A percentile compares a stretch with the other conserved stretches of the same genome.
Evolutionary conservation across 768 basidiomycete species (phyloP).

Genomic region (Holtermanniella nyarrowii): DNA sequence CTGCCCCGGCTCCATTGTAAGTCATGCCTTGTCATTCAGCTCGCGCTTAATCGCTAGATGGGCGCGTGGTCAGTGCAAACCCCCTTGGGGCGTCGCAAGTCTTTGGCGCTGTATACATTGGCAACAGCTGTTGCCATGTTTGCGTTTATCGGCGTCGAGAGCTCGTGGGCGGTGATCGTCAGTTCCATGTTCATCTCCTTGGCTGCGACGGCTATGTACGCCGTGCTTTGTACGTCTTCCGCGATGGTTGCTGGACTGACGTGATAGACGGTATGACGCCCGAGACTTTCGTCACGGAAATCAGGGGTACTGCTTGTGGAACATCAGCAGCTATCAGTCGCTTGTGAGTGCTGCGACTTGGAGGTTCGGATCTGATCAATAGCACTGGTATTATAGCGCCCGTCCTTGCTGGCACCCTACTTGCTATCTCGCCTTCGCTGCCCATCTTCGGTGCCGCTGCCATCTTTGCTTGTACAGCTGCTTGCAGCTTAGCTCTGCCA

Average conservation of each 20-base stretch:
- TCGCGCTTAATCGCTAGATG: conserved; percentile 18
- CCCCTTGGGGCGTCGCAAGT: conserved; percentile 29
- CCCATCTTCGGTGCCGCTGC: conserved; percentile 32
- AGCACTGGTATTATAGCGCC: conserved; percentile 38
- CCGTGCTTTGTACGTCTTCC: conserved; percentile 33
- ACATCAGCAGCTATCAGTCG: conserved; percentile 37
- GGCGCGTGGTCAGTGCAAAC: conserved; percentile 40
- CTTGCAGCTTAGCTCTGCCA: conserved; percentile 31
- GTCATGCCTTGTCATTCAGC: not conserved
- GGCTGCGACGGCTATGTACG: conserved; percentile 41
- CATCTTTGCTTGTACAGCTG: conserved; percentile 30
- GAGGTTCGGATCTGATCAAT: not conserved
- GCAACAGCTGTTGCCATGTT: conserved; percentile 35
- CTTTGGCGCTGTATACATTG: conserved; percentile 34
- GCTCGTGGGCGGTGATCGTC: conserved; percentile 30
- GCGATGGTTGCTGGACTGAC: not conserved
- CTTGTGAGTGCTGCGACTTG: conserved; percentile 21
- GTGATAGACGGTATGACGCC: conserved; percentile 38
- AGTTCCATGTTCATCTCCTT: conserved; percentile 33
- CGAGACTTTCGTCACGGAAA: conserved; percentile 35
- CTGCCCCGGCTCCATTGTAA: conserved; percentile 37
- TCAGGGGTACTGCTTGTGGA: conserved; percentile 39
- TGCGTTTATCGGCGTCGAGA: conserved; percentile 27
- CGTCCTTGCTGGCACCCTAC: conserved; percentile 29
- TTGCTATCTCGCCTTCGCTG: conserved; percentile 27